Base-by-base conservation (phyloP, 2,329 filamentous ascomycete genomes). In the Alternaria novae-zelandiae region DNA sequence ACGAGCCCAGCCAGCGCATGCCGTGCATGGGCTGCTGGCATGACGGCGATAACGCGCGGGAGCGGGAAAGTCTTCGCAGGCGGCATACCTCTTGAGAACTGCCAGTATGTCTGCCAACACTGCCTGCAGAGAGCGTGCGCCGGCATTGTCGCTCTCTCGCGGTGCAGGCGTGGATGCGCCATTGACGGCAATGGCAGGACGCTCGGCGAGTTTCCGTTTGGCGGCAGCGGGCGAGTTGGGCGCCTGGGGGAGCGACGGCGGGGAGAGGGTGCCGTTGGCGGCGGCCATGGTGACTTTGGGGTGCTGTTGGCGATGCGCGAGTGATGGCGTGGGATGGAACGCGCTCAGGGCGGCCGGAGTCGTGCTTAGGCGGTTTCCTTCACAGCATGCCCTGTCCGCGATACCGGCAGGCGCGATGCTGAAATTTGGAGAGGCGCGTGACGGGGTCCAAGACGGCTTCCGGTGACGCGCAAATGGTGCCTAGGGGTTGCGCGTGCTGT, bases 131-230 rank as follows among this genome's bases (percentile, higher is more conserved):
- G 73, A 69, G 72, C 74, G 71, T 53, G 71, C 64, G 55, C 70
- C 58, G 3, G 63, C 63, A 36, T 67, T 69, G 12, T 63, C 66
- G 20, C 61, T 26, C 61, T 68, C 59, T 45, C 51, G 65, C 54
- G 64, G 57, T 63, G 67, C 71, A 59, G 71, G 57, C 54, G 65
- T 41, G 43, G 74, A 71, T 68, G 73, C 72, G 74, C 74, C 75
- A 61, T 78, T 74, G 65, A 71, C 59, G 46, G 70, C 61, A 61
- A 70, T 66, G 36, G 72, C 64, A 50, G 71, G 70, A 53, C 76
- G 78, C 36, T 78, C 75, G 43, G 78, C 79, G 61, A 82, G 82
- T 76, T 85, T 85, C 49, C 83, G 82, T 72, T 85, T 85, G 63
- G 78, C 74, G 44, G 69, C 44, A 15, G 75, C 71, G 8, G 75